Conservation (phyloP, 140 eudicot genomes). For the Ambrosia hybrid region DNA sequence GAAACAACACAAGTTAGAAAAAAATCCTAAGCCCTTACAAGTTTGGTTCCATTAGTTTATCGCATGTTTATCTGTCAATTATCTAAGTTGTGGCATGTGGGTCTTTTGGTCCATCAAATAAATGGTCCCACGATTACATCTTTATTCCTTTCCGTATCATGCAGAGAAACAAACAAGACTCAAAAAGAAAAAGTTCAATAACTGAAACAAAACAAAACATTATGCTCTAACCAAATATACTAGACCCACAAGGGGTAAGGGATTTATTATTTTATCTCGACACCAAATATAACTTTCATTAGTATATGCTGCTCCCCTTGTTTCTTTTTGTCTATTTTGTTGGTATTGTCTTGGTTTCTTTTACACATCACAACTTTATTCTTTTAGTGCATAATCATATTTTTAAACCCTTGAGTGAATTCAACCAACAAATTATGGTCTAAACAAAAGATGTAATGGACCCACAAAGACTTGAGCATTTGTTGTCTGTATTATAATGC, state of each 20-base stretch:
- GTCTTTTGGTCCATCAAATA: conserved; percentile 9
- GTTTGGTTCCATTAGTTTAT: neutral
- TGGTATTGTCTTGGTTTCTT: neutral
- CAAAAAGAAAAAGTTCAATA: conserved; percentile 3
- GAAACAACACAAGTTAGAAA: conserved; percentile 14
- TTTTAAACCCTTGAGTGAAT: conserved; percentile 17
- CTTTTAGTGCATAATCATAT: conserved; percentile 13
- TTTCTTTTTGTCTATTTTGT: conserved; percentile 15
- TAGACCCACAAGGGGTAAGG: neutral
- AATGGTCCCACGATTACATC: conserved; percentile 25
- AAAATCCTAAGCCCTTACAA: neutral
- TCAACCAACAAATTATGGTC: conserved; percentile 21
- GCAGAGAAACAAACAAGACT: conserved; percentile 10
- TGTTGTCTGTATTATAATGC: conserved; percentile 27
- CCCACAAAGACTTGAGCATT: conserved; percentile 29
- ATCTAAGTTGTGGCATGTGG: neutral
- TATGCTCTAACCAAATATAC: conserved; percentile 11
- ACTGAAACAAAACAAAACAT: conserved; percentile 9
- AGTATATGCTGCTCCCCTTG: neutral
- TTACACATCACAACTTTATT: conserved; percentile 4
- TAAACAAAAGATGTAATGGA: conserved; percentile 25
- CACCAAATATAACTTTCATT: conserved; percentile 16
- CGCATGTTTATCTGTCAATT: neutral
- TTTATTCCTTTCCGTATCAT: conserved; percentile 17
- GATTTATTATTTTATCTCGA: conserved; percentile 14